These are phyloP conservation scores for Backusella morwellensis DNA, from an alignment of 192 early-diverging fungal genomes.

Conservation along the genomic window DNA sequence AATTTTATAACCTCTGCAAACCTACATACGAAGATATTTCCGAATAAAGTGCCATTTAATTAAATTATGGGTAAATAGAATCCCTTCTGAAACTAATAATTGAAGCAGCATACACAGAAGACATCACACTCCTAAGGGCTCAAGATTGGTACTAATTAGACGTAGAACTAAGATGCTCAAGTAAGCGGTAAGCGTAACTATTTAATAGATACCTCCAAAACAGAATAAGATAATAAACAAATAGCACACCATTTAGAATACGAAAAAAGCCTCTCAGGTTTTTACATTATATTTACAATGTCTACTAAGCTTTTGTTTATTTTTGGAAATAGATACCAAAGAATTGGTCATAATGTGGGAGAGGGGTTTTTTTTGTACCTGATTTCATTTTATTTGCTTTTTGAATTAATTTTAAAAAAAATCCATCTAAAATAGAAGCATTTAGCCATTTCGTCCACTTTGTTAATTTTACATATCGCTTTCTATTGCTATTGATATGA, in stretches of 20 bases:
- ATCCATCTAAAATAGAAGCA: neutral
- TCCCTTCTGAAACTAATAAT: too few species aligned
- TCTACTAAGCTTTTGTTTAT: neutral
- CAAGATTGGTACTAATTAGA: neutral
- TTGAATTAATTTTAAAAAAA: neutral
- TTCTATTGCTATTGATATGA: too few species aligned
- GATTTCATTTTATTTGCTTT: neutral
- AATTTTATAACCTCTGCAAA: too few species aligned
- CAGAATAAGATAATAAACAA: neutral
- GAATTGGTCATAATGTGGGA: neutral
- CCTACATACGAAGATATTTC: too few species aligned
- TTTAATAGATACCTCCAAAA: neutral
- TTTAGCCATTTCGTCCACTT: neutral
- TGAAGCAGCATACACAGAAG: too few species aligned
- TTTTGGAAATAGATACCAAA: neutral
- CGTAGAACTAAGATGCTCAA: neutral
- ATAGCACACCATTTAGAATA: neutral
- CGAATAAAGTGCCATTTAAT: too few species aligned
- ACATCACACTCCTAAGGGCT: too few species aligned
- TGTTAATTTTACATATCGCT: neutral
- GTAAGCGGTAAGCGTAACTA: neutral
- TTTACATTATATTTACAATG: neutral
- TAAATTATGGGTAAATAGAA: too few species aligned
- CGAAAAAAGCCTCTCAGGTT: neutral
- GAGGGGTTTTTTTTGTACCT: neutral